Evolutionary conservation across 345 rosid genomes (phyloP).

Genomic region (Bruguiera sexangula): DNA sequence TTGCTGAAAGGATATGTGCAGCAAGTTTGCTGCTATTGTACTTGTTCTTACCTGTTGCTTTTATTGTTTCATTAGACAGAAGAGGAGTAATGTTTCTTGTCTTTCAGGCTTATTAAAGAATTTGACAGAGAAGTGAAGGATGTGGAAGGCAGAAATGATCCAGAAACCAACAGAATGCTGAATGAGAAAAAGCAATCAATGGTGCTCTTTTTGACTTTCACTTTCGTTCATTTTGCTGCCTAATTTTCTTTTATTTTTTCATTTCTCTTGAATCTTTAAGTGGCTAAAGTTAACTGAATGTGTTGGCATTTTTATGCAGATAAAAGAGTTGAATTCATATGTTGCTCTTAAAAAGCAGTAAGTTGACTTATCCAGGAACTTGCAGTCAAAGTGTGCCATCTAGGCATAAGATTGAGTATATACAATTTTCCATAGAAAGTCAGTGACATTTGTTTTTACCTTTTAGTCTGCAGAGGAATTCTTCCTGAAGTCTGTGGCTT

Average conservation of each 20-base stretch:
- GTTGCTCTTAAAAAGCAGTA: constrained; percentile 81
- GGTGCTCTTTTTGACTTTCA: constrained; percentile 34
- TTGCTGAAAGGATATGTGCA: too few relatives aligned
- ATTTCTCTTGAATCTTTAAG: neutral
- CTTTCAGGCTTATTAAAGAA: constrained; percentile 85
- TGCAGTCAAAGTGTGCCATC: neutral
- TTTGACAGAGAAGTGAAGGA: constrained; percentile 80
- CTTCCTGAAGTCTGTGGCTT: neutral
- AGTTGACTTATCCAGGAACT: constrained; percentile 20
- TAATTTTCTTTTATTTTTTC: neutral
- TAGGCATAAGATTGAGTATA: neutral
- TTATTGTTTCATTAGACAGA: too few relatives aligned
- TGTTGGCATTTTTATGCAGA: constrained; percentile 41
- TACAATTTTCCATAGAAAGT: neutral
- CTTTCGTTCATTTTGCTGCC: constrained; percentile 2
- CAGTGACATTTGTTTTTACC: neutral
- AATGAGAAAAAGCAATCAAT: constrained; percentile 84
- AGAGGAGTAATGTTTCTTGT: constrained; percentile 5
- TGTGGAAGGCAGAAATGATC: constrained; percentile 60
- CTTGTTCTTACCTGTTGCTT: neutral
- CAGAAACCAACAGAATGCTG: constrained; percentile 57
- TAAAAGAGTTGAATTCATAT: constrained; percentile 76
- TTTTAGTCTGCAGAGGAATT: neutral
- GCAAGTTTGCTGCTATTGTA: neutral
- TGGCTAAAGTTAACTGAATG: constrained; percentile 19